Evolutionary conservation across 2,329 filamentous ascomycete genomes (phyloP), one percentile per base, ranked within the genome.

Genomic region (Hysterium pulicare): DNA sequence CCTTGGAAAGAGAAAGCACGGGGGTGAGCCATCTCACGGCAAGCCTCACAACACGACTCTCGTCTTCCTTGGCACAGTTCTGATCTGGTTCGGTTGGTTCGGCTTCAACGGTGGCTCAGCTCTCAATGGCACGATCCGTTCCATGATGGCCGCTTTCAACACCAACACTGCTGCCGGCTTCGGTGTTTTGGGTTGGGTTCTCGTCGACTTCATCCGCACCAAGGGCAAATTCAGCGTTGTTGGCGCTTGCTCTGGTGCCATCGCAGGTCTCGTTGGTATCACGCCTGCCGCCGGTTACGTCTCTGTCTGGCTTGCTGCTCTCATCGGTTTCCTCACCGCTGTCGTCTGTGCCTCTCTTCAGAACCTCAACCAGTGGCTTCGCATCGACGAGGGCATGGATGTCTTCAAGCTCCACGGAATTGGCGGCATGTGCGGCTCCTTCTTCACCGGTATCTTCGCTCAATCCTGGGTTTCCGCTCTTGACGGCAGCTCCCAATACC

Each of bases 61-160:
- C 1, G 79, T 84, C 51, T 81, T 80, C 50, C 71, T 84, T 2
- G 81, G 81, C 2, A 84, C 81, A 1, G 69, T 82, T 1, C 67
- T 84, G 31, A 83, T 84, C 46, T 84, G 81, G 80, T 82, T 83
- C 46, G 80, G 75, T 7, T 80, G 77, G 77, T 75, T 78, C 47
- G 77, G 76, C 2, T 80, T 80, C 61, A 80, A 80, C 56, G 76
- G 77, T 33, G 77, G 77, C 11, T 76, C 73, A 3, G 72, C 74
- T 16, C 68, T 79, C 17, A 77, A 76, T 51, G 74, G 67, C 13
- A 72, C 71, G 19, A 59, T 80, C 28, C 74, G 78, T 36, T 71
- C 74, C 19, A 76, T 78, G 68, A 64, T 77, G 23, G 77, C 74
- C 30, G 72, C 71, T 23, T 78, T 79, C 66, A 79, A 79, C 62